These are phyloP conservation scores for Dendrocalamus latiflorus DNA, from an alignment of 202 grass and related monocot genomes.

Conservation along the genomic window DNA sequence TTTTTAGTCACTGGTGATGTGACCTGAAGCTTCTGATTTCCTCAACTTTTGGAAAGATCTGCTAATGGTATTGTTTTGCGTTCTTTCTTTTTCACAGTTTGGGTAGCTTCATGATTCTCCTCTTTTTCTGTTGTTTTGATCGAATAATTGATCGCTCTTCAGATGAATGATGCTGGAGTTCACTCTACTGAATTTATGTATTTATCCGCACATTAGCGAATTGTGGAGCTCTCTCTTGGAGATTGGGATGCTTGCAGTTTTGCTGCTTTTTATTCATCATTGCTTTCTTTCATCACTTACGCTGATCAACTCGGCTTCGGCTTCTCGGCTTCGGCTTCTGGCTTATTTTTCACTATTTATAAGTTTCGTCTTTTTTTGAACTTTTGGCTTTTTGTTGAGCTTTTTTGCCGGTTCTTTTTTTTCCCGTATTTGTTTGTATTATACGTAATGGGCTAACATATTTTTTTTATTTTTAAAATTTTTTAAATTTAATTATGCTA, in stretches of 20 bases:
- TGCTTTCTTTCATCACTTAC: not conserved
- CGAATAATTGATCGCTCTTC: not conserved
- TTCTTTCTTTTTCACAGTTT: not conserved
- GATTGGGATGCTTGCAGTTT: not conserved
- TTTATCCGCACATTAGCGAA: not conserved
- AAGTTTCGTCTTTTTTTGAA: too few species aligned
- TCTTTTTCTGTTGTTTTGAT: not conserved
- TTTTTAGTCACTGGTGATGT: not conserved
- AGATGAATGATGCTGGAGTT: not conserved
- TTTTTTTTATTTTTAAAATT: too few species aligned
- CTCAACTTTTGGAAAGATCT: not conserved
- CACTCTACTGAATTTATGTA: not conserved
- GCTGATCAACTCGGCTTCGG: too few species aligned
- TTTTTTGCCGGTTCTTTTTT: too few species aligned
- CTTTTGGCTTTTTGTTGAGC: too few species aligned
- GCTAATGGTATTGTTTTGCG: conserved; percentile 2
- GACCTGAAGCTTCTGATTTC: not conserved
- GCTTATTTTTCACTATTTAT: too few species aligned
- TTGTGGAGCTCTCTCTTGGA: not conserved
- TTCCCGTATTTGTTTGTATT: too few species aligned
- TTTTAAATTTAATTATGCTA: too few species aligned
- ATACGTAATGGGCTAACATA: too few species aligned
- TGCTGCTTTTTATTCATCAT: not conserved
- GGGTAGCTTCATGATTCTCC: not conserved
- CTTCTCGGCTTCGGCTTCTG: too few species aligned